Evolutionary conservation across 805 yeast genomes (phyloP).

Genomic region (Cyberlindnera galapagoensis): DNA sequence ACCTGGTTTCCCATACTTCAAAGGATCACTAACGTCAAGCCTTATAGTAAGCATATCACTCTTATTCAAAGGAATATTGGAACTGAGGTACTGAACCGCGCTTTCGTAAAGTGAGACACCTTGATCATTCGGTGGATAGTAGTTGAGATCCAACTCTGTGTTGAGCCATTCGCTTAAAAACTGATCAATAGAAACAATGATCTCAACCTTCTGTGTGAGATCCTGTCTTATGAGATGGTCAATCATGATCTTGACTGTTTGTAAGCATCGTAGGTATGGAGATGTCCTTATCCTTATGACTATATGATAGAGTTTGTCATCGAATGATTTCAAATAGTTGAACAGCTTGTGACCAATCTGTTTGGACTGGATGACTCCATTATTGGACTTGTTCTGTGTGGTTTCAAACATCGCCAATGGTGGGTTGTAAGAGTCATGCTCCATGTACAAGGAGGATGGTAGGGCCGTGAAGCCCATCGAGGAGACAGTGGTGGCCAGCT

Average conservation of each 20-base stretch:
- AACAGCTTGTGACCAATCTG: conserved; percentile 20
- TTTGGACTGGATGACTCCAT: conserved; percentile 22
- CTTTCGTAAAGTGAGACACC: conserved; percentile 35
- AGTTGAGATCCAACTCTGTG: conserved; percentile 31
- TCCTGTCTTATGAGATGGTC: conserved; percentile 18
- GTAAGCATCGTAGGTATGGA: conserved; percentile 39
- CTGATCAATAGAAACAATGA: conserved; percentile 33
- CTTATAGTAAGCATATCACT: conserved; percentile 23
- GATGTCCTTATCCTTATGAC: conserved; percentile 30
- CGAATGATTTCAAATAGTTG: conserved; percentile 16
- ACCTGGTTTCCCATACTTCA: conserved; percentile 35
- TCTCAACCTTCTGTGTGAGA: conserved; percentile 5
- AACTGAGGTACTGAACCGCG: conserved; percentile 32
- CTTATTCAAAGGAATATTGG: conserved; percentile 17
- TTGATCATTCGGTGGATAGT: conserved; percentile 39
- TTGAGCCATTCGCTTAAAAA: conserved; percentile 39
- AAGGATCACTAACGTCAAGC: conserved; percentile 28
- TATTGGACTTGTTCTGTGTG: conserved; percentile 23
- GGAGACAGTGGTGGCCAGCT: conserved; percentile 22
- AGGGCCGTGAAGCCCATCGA: conserved; percentile 17
- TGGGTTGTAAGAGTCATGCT: conserved; percentile 22
- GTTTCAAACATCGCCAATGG: conserved; percentile 22
- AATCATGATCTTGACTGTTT: conserved; percentile 27
- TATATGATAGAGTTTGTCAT: too few relatives aligned
- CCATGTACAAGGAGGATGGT: conserved; percentile 5